phyloP scores from a whole-genome alignment of 306 rosid genomes.

The Senna siamea region DNA sequence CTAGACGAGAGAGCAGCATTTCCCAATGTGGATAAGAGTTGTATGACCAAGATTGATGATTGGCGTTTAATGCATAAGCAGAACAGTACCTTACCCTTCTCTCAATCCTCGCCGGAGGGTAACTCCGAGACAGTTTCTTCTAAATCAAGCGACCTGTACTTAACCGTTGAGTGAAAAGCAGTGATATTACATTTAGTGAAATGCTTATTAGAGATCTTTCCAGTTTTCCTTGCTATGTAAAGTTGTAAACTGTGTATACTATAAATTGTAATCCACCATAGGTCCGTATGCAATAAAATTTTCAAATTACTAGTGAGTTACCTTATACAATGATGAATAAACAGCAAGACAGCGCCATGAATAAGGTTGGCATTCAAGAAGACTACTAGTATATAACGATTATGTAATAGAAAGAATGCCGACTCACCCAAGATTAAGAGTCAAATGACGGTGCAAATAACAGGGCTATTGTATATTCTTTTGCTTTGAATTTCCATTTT shows the following conservation, averaged over 20 bases:
- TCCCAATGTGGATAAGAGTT: conserved; percentile 40
- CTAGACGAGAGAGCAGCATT: conserved; percentile 45
- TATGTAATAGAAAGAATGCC: background rate
- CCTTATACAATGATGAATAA: background rate
- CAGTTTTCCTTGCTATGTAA: conserved; percentile 22
- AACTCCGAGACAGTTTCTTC: conserved; percentile 24
- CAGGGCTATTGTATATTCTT: background rate
- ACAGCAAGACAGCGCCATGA: background rate
- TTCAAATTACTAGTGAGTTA: background rate
- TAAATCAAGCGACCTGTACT: conserved; percentile 43
- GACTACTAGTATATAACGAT: background rate
- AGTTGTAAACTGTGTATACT: background rate
- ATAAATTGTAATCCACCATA: background rate
- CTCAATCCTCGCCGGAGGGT: conserved; percentile 39
- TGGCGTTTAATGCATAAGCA: conserved; percentile 66
- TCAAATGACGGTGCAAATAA: background rate
- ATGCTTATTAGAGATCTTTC: background rate
- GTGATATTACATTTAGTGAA: conserved; percentile 20
- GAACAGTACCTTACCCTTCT: conserved; percentile 19
- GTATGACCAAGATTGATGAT: conserved; percentile 58
- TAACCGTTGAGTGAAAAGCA: conserved; percentile 43
- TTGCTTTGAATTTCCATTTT: background rate
- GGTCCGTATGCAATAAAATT: background rate
- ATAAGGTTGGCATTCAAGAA: too few relatives aligned
- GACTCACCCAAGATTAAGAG: background rate